Conservation (phyloP, 2,329 filamentous ascomycete species). For the Venturia carpophila region DNA sequence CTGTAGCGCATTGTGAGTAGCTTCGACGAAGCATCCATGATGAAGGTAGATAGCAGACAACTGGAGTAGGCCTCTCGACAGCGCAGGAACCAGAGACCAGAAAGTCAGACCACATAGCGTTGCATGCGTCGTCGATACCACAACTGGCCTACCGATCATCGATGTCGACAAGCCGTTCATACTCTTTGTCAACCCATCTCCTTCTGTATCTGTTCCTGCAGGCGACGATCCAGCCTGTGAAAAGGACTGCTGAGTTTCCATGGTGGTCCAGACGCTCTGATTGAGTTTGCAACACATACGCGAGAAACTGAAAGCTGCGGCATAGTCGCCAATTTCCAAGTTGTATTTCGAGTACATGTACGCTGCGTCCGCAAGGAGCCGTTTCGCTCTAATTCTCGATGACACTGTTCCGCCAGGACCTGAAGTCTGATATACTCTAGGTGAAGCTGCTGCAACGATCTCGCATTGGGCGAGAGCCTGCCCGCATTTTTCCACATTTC, state of each 20-base stretch:
- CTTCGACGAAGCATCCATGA: conserved; percentile 80
- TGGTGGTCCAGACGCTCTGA: conserved; percentile 43
- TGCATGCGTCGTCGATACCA: conserved; percentile 38
- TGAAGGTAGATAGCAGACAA: conserved; percentile 74
- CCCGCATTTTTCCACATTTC: conserved; percentile 53
- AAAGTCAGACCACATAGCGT: conserved; percentile 56
- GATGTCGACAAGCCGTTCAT: conserved; percentile 27
- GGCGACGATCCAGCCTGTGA: neutral
- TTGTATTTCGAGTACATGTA: conserved; percentile 55
- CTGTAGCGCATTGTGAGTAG: conserved; percentile 78
- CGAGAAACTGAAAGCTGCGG: conserved; percentile 33
- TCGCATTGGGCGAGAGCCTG: conserved; percentile 28
- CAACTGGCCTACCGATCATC: conserved; percentile 25
- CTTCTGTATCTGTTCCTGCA: conserved; percentile 21
- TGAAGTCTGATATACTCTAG: conserved; percentile 21
- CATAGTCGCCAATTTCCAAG: conserved; percentile 46
- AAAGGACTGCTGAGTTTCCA: conserved; percentile 33
- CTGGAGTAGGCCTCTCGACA: conserved; percentile 64
- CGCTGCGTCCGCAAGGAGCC: conserved; percentile 23
- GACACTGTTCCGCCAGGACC: conserved; percentile 29
- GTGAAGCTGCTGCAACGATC: conserved; percentile 23
- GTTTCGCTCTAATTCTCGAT: conserved; percentile 37
- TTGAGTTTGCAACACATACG: conserved; percentile 43
- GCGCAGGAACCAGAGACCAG: conserved; percentile 68
- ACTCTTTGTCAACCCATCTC: conserved; percentile 22